Evolutionary conservation across 2,329 filamentous ascomycete species (phyloP).

Genomic region (Aspergillus thermomutatus): DNA sequence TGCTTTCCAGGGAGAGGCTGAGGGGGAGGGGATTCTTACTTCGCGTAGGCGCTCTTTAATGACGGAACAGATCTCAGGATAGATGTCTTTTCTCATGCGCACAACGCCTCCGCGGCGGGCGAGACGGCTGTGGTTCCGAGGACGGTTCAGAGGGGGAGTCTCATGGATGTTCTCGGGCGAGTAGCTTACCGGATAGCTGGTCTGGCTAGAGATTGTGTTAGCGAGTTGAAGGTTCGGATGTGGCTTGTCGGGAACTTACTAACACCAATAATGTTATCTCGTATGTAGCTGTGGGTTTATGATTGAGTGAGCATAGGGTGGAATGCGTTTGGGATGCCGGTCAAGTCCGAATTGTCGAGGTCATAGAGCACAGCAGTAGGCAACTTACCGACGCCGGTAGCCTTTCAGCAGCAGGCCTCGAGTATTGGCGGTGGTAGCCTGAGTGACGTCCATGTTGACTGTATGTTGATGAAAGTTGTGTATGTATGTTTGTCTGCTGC

Average conservation of each 20-base stretch:
- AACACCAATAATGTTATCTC: neutral
- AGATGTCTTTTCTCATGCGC: conserved; percentile 28
- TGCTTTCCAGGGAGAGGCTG: neutral
- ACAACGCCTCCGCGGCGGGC: conserved; percentile 35
- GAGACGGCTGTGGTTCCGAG: conserved; percentile 23
- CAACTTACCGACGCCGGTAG: neutral
- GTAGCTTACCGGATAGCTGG: neutral
- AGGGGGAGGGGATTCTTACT: conserved; percentile 15
- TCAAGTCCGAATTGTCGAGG: conserved; percentile 16
- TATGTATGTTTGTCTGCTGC: neutral
- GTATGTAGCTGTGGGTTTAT: neutral
- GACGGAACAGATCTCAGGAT: conserved; percentile 22
- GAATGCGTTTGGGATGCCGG: conserved; percentile 27
- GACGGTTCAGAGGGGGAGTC: neutral
- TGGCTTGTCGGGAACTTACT: neutral
- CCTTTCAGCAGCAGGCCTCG: neutral
- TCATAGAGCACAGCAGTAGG: neutral
- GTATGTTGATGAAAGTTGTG: neutral
- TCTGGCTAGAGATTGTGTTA: neutral
- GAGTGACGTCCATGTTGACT: neutral
- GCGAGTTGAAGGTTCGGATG: neutral
- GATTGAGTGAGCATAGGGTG: neutral
- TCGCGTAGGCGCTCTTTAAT: conserved; percentile 17
- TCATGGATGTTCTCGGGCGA: neutral
- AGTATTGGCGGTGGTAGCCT: neutral